Evolutionary conservation across 1,284 basidiomycete species (phyloP), one percentile per base, ranked within the genome.

Genomic region (Calocybe gambosa): DNA sequence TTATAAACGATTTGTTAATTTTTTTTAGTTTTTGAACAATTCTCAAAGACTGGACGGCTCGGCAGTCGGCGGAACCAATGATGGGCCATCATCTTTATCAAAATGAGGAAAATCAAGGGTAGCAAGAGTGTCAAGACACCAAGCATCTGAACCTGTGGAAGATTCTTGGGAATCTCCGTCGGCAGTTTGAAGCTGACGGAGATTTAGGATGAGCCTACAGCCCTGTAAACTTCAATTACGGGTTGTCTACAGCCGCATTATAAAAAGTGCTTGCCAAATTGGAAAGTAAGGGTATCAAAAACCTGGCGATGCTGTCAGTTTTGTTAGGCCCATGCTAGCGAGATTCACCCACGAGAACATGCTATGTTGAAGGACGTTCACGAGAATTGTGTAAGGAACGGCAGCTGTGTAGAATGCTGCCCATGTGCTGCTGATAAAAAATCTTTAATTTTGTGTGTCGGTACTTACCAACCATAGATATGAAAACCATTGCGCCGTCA

Each of bases 141-240:
- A 49, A 2, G 47, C 44, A 3, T n/a, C 29, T 13, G 29, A 31
- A 3, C 13, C 29, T 3, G 29, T 31, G 13, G 29, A 18, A 21
- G 12, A 8, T 21, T 12, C 34, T 15, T 21, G 23, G n/a, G 23
- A 5, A 29, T 4, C 13, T 13, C 10, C 18, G 36, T 9, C 20
- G 8, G 29, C 12, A 21, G 16, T n/a, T 31, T 31, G 10, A 12
- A 50, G 38, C 18, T 21, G 19, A 19, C 34, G 52, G 16, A 50
- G 34, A 19, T 49, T 50, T 1, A 50, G 43, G 8, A 53, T 50
- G 7, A 53, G 20, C 19, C 45, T 43, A 25, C 43, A 49, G 8
- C 52, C 52, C 52, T 53, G 23, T 10, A 10, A 16, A 15, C 8
- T 2, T 23, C 35, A 20, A 21, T 19, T 10, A 35, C n/a, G 4